A percentile compares a stretch with the other conserved stretches of the same genome.
These are phyloP conservation scores for Starmerella powellii DNA, from an alignment of 805 yeast species.

Conservation along the genomic window DNA sequence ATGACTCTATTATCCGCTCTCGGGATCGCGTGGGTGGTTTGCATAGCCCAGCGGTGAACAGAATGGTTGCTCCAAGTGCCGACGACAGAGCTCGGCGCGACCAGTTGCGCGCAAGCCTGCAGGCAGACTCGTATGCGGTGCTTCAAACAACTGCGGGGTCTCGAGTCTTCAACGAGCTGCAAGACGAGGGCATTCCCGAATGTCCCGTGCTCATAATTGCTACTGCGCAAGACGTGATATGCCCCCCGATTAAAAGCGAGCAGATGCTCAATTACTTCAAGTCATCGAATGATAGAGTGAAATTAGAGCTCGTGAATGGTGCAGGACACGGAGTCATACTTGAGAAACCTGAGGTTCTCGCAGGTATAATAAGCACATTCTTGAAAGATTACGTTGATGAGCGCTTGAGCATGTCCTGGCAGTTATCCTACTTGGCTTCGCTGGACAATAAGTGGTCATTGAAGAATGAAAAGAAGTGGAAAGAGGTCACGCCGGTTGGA, in stretches of 20 bases:
- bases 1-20: slow-evolving; percentile 41
- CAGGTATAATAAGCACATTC: slow-evolving; percentile 51
- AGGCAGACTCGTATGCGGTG: slow-evolving; percentile 43
- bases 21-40: slow-evolving; percentile 55
- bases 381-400: slow-evolving; percentile 39
- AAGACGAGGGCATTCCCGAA: slow-evolving; percentile 35
- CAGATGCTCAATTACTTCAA: slow-evolving; percentile 7
- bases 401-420: slow-evolving; percentile 60
- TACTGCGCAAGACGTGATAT: slow-evolving; percentile 46
- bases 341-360: slow-evolving; percentile 50
- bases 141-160: slow-evolving; percentile 44
- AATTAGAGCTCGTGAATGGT: slow-evolving; percentile 23
- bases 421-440: slow-evolving; percentile 38
- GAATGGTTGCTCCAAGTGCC: slow-evolving; percentile 36
- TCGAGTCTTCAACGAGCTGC: slow-evolving; percentile 29
- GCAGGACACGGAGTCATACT: slow-evolving; percentile 58
- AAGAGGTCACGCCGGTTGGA: slow-evolving; percentile 38
- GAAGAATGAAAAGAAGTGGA: slow-evolving; percentile 66
- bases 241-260: slow-evolving; percentile 36
- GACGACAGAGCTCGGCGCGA: slow-evolving; percentile 36
- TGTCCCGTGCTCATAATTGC: slow-evolving; percentile 45
- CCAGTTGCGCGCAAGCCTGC: slow-evolving; percentile 63
- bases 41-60: slow-evolving; percentile 44
- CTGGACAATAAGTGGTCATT: slow-evolving; percentile 68
- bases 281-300: not conserved